A percentile compares a stretch with the other conserved stretches of the same genome.
These are phyloP conservation scores for Yarrowia sp. DNA, from an alignment of 805 yeast species.

Conservation along the genomic window DNA sequence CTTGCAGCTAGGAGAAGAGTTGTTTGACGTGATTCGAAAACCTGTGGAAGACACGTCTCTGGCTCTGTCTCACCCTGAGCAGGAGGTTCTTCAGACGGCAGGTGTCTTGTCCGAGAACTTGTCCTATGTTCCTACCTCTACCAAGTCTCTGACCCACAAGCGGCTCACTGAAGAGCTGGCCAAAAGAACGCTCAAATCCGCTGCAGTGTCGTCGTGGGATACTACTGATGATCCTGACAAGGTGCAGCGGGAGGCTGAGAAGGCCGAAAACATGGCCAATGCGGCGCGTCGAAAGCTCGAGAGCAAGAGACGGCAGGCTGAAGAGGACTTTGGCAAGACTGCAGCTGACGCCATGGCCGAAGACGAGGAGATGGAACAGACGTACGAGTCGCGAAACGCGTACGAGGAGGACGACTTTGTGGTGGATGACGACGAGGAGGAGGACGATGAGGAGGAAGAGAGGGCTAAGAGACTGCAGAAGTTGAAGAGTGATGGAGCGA, in stretches of 20 bases:
- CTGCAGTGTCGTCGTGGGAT: slow-evolving; percentile 50
- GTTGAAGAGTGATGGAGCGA: slow-evolving; percentile 47
- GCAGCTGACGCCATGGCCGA: slow-evolving; percentile 29
- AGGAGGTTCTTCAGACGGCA: slow-evolving; percentile 73
- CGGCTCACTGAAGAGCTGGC: slow-evolving; percentile 63
- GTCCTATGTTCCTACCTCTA: slow-evolving; percentile 87
- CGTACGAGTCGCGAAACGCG: slow-evolving; percentile 45
- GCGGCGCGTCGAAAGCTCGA: slow-evolving; percentile 55
- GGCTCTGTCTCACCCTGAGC: slow-evolving; percentile 71
- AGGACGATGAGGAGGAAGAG: slow-evolving; percentile 47
- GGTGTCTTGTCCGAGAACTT: slow-evolving; percentile 68
- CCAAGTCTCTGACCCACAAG: slow-evolving; percentile 82
- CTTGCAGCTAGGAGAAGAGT: slow-evolving; percentile 83
- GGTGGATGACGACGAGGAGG: slow-evolving; percentile 49
- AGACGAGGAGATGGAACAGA: slow-evolving; percentile 41
- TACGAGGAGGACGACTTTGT: slow-evolving; percentile 53
- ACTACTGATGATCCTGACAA: slow-evolving; percentile 56
- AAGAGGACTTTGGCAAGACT: slow-evolving; percentile 41
- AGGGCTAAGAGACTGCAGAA: slow-evolving; percentile 47
- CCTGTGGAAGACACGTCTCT: slow-evolving; percentile 74
- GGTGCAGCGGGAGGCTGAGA: slow-evolving; percentile 54
- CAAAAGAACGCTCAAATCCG: slow-evolving; percentile 46
- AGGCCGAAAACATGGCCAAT: slow-evolving; percentile 51
- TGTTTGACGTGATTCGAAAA: slow-evolving; percentile 73
- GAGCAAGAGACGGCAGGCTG: slow-evolving; percentile 48